Evolutionary conservation across 441 rosid species (phyloP).

Genomic region (Lepidium campestre): DNA sequence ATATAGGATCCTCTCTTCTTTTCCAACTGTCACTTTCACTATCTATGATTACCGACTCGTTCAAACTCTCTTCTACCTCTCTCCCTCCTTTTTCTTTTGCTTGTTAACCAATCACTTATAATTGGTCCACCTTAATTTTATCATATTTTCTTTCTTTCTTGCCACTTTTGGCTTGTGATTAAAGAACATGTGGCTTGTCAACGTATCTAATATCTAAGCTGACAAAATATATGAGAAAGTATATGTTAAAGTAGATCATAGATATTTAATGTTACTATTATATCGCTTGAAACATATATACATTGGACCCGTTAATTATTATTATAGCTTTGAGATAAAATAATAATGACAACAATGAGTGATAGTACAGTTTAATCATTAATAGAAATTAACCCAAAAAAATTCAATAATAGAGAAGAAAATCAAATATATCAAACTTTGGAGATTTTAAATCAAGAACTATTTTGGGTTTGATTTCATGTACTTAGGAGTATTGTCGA

Average conservation of each 20-base stretch:
- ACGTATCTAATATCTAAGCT: conserved; percentile 20
- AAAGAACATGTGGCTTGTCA: conserved; percentile 33
- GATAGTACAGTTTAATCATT: conserved; percentile 31
- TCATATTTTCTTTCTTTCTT: not conserved
- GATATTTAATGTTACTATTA: conserved; percentile 1
- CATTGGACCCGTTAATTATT: conserved; percentile 17
- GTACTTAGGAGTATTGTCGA: not conserved
- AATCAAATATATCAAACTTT: not conserved
- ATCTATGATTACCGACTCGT: conserved; percentile 31
- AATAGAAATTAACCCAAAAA: not conserved
- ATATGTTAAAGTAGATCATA: conserved; percentile 9
- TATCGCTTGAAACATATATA: conserved; percentile 1
- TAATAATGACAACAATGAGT: conserved; percentile 28
- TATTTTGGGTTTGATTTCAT: not conserved
- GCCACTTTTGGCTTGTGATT: conserved; percentile 29
- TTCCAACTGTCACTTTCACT: conserved; percentile 30
- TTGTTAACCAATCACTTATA: conserved; percentile 20
- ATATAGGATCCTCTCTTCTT: conserved; percentile 21
- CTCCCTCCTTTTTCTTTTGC: not conserved
- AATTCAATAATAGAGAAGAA: not conserved
- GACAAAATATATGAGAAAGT: not conserved
- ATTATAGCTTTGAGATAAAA: not conserved
- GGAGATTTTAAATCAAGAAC: not conserved
- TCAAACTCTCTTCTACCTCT: conserved; percentile 17
- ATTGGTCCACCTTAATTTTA: not conserved